Evolutionary conservation across 441 rosid species (phyloP).

Genomic region (Arabidopsis lyrata): DNA sequence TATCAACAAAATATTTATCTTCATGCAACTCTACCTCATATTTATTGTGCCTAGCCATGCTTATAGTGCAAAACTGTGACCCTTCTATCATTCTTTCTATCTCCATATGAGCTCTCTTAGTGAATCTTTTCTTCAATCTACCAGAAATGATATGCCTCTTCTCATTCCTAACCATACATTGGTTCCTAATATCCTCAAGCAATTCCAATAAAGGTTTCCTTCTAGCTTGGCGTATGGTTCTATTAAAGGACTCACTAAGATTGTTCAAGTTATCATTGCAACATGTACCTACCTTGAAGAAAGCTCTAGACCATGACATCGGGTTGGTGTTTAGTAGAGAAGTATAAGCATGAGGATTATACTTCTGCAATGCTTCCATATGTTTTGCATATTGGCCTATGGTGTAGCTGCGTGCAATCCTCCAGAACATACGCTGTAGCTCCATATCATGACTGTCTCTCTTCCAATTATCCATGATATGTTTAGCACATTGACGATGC

Average conservation of each 20-base stretch:
- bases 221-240: not conserved
- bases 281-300: not conserved
- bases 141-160: not conserved
- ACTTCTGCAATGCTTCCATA: not conserved
- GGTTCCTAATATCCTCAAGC: not conserved
- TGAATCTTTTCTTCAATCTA: not conserved
- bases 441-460: not conserved
- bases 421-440: not conserved
- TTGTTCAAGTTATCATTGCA: slow-evolving; percentile 5
- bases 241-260: not conserved
- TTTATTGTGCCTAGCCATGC: not conserved
- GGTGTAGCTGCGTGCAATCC: not conserved
- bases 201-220: not conserved
- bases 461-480: slow-evolving; percentile 4
- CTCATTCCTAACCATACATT: not conserved
- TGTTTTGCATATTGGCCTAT: not conserved
- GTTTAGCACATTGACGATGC: not conserved
- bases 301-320: not conserved
- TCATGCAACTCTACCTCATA: not conserved
- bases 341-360: not conserved
- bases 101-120: not conserved
- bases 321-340: not conserved
- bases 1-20: not conserved
- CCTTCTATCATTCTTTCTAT: not conserved
- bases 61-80: not conserved